Evolutionary conservation across 2,329 filamentous ascomycete genomes (phyloP).

Genomic region (Davidsoniella australis): DNA sequence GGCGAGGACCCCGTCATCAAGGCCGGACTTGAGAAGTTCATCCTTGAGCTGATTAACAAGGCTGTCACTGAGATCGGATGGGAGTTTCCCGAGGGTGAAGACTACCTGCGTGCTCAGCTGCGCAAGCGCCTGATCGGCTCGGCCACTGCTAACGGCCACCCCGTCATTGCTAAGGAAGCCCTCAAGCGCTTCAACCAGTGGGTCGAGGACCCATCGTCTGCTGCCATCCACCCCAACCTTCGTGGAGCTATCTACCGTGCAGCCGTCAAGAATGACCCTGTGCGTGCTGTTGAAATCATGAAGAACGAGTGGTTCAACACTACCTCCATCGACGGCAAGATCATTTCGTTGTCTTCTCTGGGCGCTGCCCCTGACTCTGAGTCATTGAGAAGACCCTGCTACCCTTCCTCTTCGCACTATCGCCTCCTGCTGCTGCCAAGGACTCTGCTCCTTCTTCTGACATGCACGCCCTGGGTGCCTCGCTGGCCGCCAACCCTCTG

Average conservation of each 20-base stretch:
- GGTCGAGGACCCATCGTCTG: slow-evolving; percentile 47
- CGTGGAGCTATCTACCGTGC: slow-evolving; percentile 67
- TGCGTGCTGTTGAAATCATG: slow-evolving; percentile 51
- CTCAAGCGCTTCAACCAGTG: slow-evolving; percentile 67
- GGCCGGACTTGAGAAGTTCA: slow-evolving; percentile 60
- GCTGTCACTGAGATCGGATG: slow-evolving; percentile 71
- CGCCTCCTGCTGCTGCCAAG: slow-evolving; percentile 29
- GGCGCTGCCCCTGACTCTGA: slow-evolving; percentile 53
- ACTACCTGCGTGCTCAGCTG: slow-evolving; percentile 66
- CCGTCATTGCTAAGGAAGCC: slow-evolving; percentile 57
- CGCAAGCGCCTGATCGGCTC: slow-evolving; percentile 64
- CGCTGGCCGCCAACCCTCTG: slow-evolving; percentile 55
- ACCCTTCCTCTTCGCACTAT: slow-evolving; percentile 61
- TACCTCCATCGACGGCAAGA: slow-evolving; percentile 77
- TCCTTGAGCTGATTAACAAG: slow-evolving; percentile 55
- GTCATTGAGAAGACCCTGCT: slow-evolving; percentile 50
- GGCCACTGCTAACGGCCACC: slow-evolving; percentile 61
- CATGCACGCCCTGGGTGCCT: slow-evolving; percentile 63
- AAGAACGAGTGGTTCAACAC: slow-evolving; percentile 74
- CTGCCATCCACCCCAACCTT: slow-evolving; percentile 63
- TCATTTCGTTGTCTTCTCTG: slow-evolving; percentile 62
- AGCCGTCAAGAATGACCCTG: slow-evolving; percentile 52
- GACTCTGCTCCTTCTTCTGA: slow-evolving; percentile 69
- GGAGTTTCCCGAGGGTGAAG: slow-evolving; percentile 62
- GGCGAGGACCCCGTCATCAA: slow-evolving; percentile 55